Evolutionary conservation across 106 monocot species (phyloP), one percentile per base, ranked within the genome.

Genomic region (Acorus gramineus): DNA sequence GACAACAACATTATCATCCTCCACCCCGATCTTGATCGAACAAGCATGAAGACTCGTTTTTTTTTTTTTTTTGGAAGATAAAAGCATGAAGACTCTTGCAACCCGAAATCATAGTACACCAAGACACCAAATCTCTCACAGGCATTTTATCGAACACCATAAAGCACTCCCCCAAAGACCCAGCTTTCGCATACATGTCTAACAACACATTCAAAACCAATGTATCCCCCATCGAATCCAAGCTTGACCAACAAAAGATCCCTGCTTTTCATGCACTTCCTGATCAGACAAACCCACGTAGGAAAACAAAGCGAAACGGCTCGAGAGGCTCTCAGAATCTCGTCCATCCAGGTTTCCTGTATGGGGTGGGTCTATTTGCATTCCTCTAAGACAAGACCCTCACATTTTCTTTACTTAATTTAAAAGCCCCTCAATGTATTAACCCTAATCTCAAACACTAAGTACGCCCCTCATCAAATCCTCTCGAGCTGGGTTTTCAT

Each of bases 121-220:
- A 90, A 8, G 90, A 95, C 13, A 84, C 44, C 7, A 72, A 3
- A 64, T 90, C 90, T 60, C 73, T 82, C 3, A 82, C 62, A 2
- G 78, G 75, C 90, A 95, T 95, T 84, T 80, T 90, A 57, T 84
- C 94, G 61, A 94, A 95, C 82, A 90, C 13, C 53, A 78, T 73
- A 53, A 14, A 2, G 42, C 73, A 57, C 2, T 55, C 60, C 7
- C 44, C 61, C 44, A 90, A 58, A 62, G 45, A 14, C 7, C 94
- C 86, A 3, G 68, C 56, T 71, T 90, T 95, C 0, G 78, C 74
- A 52, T 85, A 95, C 55, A 84, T 61, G 53, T 84, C 80, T 50
- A 90, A 43, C 69, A 94, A 61, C 12, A 83, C 81, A 64, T 94
- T 94, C 3, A 73, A 82, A 5, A 90, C 65, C 11, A 84, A 42